Base-by-base conservation (phyloP, 2,329 filamentous ascomycete genomes). In the Hypoxylon sp. region DNA sequence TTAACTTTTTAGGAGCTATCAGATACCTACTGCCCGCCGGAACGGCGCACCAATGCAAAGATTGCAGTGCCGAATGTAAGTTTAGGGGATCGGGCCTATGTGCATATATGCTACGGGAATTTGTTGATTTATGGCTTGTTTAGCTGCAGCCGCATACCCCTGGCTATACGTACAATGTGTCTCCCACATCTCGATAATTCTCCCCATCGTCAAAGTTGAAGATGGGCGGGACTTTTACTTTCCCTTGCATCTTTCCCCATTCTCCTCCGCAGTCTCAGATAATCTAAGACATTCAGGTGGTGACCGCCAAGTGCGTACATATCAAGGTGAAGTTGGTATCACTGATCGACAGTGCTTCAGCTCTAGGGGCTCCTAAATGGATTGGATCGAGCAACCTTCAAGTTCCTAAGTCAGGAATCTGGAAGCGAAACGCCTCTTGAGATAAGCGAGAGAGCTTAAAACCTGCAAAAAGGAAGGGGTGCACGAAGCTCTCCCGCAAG, bases 391-490 rank as follows among this genome's bases (percentile, higher is more conserved):
- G 34, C 23, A 48, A 41, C 17, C 6, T 55, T 19, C 41, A 46
- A 53, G 36, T 23, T 48, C 14, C 17, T 46, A 36, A 57, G 41
- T 17, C 36, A 19, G 32, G 21, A 55, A 59, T 49, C 41, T 68
- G 59, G 55, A 65, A 65, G 41, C 65, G 64, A 68, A 48, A 21
- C 65, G 61, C 61, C 65, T 60, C 32, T 25, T 55, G 5, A 70
- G 68, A 70, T 70, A 70, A 68, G 65, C 65, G 68, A 68, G 46
- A 61, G 9, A 45, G 25, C 46, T 46, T 17, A 51, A 21, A 46
- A 56, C 30, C 25, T 17, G 60, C 17, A 34, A 32, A 58, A 17
- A 53, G 55, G 25, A 64, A 58, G 17, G 52, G 55, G 62, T 59
- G 52, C 36, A 53, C 19, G 34, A 57, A 48, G 17, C n/a, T 58